Conservation (phyloP, 2,329 filamentous ascomycete species). For the Aurifilum marmelostoma region DNA sequence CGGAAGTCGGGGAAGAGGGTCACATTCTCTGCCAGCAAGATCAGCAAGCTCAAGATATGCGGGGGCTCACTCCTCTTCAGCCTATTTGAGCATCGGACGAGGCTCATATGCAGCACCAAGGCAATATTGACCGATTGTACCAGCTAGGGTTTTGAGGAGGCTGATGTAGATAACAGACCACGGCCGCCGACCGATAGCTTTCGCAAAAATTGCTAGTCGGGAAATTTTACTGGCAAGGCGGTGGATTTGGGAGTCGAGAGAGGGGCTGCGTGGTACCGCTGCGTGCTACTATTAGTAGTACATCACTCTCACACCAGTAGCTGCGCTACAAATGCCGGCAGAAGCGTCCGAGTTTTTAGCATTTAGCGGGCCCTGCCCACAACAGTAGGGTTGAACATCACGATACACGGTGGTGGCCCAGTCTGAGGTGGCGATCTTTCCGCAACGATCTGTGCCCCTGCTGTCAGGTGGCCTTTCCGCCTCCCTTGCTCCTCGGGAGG, state of each 20-base stretch:
- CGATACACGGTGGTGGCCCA: slow-evolving; percentile 11
- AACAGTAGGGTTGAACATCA: slow-evolving; percentile 13
- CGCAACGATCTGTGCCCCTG: background rate
- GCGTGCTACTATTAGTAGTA: slow-evolving; percentile 3
- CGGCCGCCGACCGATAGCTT: background rate
- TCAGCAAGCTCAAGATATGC: slow-evolving; percentile 19
- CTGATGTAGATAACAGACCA: background rate
- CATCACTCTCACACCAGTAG: slow-evolving; percentile 11
- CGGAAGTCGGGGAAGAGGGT: slow-evolving; percentile 21
- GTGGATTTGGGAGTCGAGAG: background rate
- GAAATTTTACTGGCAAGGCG: background rate
- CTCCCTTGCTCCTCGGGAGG: background rate
- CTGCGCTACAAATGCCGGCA: slow-evolving; percentile 28
- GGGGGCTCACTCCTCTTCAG: background rate
- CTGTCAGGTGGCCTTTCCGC: background rate
- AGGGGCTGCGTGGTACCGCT: slow-evolving; percentile 19
- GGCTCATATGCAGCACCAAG: background rate
- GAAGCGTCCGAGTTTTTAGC: slow-evolving; percentile 16
- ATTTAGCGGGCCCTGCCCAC: slow-evolving; percentile 17
- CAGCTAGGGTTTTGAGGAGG: background rate
- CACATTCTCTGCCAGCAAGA: slow-evolving; percentile 14
- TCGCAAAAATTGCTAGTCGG: background rate
- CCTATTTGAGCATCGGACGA: background rate
- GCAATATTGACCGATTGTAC: background rate
- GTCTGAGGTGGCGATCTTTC: background rate